A percentile compares a stretch with the other conserved stretches of the same genome.
Conservation (phyloP, 306 rosid genomes). For the Psophocarpus tetragonolobus region DNA sequence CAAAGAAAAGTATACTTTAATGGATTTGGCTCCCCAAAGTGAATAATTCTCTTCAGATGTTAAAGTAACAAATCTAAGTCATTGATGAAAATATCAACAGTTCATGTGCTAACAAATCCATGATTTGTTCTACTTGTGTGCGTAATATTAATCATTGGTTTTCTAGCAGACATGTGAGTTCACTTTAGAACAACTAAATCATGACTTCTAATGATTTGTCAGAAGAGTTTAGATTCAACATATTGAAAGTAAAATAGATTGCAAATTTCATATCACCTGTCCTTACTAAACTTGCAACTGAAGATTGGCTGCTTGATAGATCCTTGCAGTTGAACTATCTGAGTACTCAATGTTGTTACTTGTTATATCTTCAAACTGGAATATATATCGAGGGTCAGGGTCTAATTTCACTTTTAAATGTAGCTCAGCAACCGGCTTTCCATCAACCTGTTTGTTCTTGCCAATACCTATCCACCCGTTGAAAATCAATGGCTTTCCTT, state of each 20-base stretch:
- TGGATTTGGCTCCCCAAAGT: neutral
- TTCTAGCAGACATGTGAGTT: neutral
- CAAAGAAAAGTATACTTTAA: neutral
- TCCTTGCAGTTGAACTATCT: constrained; percentile 86
- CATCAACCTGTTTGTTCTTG: constrained; percentile 65
- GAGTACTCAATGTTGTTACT: constrained; percentile 81
- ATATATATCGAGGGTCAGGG: constrained; percentile 92
- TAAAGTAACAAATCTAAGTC: neutral
- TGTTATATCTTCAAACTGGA: constrained; percentile 79
- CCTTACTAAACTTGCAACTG: constrained; percentile 86
- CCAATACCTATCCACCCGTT: constrained; percentile 87
- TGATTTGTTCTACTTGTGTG: neutral
- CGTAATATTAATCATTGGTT: neutral
- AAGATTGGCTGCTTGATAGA: constrained; percentile 85
- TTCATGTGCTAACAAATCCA: neutral
- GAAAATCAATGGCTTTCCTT: constrained; percentile 67
- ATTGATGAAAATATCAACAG: neutral
- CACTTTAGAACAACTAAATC: constrained; percentile 7
- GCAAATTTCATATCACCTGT: constrained; percentile 65
- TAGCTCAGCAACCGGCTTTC: constrained; percentile 70
- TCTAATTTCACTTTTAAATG: constrained; percentile 84
- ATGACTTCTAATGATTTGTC: neutral
- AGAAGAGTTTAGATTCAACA: neutral
- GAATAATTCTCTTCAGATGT: neutral
- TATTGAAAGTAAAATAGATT: constrained; percentile 13